Conservation (phyloP, 2,329 filamentous ascomycete species). For the Exophiala mesophila region DNA sequence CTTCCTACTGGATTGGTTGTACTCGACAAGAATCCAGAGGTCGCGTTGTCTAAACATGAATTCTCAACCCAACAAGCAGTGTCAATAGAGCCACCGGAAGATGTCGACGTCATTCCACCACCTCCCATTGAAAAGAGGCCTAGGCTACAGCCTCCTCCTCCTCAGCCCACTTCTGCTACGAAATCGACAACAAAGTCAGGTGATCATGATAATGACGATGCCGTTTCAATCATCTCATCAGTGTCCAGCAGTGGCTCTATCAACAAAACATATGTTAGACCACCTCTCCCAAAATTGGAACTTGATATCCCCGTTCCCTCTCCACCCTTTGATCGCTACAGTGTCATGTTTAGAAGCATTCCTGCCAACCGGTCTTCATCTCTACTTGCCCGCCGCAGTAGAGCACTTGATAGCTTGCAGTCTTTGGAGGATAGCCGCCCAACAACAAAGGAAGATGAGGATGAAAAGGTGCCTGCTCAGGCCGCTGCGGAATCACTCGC, state of each 20-base stretch:
- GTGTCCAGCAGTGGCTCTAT: slow-evolving; percentile 11
- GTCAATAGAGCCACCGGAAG: slow-evolving; percentile 4
- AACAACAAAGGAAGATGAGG: slow-evolving; percentile 8
- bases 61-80: slow-evolving; percentile 10
- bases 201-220: slow-evolving; percentile 10
- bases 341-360: slow-evolving; percentile 19
- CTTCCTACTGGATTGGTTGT: slow-evolving; percentile 17
- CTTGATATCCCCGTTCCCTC: slow-evolving; percentile 19
- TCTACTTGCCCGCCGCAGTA: slow-evolving; percentile 21
- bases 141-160: neutral
- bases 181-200: neutral
- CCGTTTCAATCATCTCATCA: slow-evolving; percentile 13
- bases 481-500: slow-evolving; percentile 7
- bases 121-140: slow-evolving; percentile 8
- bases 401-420: slow-evolving; percentile 19
- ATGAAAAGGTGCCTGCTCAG: neutral
- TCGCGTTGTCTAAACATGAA: slow-evolving; percentile 1
- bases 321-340: slow-evolving; percentile 13
- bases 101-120: slow-evolving; percentile 1
- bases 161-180: neutral
- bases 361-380: slow-evolving; percentile 21
- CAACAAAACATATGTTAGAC: slow-evolving; percentile 6
- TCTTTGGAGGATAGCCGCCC: slow-evolving; percentile 15
- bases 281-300: slow-evolving; percentile 19
- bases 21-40: slow-evolving; percentile 16